Percentiles rank a stretch among this genome's conserved stretches.
Evolutionary conservation across 257 asterid species (phyloP).

Genomic region (Echites panduratus): DNA sequence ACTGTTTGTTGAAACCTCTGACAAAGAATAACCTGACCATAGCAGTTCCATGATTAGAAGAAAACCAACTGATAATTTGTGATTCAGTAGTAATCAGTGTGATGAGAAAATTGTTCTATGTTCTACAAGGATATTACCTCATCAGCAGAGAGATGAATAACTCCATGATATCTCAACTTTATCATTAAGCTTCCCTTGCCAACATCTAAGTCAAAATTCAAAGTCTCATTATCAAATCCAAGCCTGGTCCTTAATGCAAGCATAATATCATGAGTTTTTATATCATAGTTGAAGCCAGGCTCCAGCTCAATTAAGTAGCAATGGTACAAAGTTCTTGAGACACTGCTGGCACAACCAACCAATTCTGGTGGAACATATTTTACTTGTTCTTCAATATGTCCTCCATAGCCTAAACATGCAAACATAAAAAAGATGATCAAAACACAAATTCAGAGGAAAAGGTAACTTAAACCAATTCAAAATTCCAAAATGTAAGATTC

Average conservation of each 20-base stretch:
- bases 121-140: constrained; percentile 31
- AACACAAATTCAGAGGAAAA: background rate
- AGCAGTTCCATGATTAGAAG: constrained; percentile 8
- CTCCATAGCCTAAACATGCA: constrained; percentile 31
- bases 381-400: constrained; percentile 31
- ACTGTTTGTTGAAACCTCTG: constrained; percentile 51
- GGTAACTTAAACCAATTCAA: background rate
- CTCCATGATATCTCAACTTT: constrained; percentile 28
- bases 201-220: constrained; percentile 41
- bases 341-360: constrained; percentile 27
- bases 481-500: background rate
- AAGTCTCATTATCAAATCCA: constrained; percentile 28
- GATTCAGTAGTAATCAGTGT: background rate
- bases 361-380: constrained; percentile 57
- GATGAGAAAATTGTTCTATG: background rate
- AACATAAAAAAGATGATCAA: background rate
- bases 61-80: background rate
- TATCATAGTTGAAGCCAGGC: constrained; percentile 24
- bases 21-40: constrained; percentile 43
- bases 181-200: constrained; percentile 39
- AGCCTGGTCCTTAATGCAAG: constrained; percentile 50
- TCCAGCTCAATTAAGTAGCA: constrained; percentile 50
- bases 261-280: constrained; percentile 39
- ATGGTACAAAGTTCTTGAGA: constrained; percentile 22
- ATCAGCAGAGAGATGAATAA: constrained; percentile 24